Base-by-base conservation (phyloP, 345 rosid species). In the Garcia nutans region DNA sequence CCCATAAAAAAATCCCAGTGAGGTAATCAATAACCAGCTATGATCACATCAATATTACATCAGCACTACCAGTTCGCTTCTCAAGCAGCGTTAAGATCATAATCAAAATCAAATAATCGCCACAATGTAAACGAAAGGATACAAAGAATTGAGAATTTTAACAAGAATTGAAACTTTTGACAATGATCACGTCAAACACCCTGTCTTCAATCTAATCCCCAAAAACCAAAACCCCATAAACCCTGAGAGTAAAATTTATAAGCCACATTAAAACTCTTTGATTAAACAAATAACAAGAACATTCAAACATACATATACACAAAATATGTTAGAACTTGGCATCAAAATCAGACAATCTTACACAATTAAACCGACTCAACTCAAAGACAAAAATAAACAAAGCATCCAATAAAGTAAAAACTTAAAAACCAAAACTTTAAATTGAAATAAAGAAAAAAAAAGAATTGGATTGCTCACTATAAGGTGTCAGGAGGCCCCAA, bases 401-500 rank as follows among this genome's bases (percentile, higher is more conserved):
- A 62, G 41, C 68, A 42, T 31, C 71, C 44, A 59, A 20, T 37
- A 74, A 20, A 17, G 11, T 19, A 71, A 66, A 12, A 65, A 75
- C 22, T 66, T 2, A 17, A 20, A 22, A 59, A 65, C 8, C 11
- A 3, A 44, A 54, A 22, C 12, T 68, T 52, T 10, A 19, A 45
- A 22, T 61, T 49, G 13, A 31, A 31, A 42, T 37, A 37, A 37
- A 2, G 41, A 37, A 37, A 0, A 15, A 44, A 7, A 37, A 12
- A 22, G 49, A 71, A 67, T 13, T 22, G 55, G 20, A 73, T 33
- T 22, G 82, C 96, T 75, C 80, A 92, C 98, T 92, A 94, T 8
- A 89, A 78, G 66, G 96, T 92, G 67, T 92, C 94, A 57, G 97
- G 96, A 7, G 98, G 97, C 57, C 98, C 97, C 61, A 94, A 89